A percentile compares a stretch with the other conserved stretches of the same genome.
Conservation (phyloP, 371 early-diverging fungal genomes). For the Dichotomocladium elegans region DNA sequence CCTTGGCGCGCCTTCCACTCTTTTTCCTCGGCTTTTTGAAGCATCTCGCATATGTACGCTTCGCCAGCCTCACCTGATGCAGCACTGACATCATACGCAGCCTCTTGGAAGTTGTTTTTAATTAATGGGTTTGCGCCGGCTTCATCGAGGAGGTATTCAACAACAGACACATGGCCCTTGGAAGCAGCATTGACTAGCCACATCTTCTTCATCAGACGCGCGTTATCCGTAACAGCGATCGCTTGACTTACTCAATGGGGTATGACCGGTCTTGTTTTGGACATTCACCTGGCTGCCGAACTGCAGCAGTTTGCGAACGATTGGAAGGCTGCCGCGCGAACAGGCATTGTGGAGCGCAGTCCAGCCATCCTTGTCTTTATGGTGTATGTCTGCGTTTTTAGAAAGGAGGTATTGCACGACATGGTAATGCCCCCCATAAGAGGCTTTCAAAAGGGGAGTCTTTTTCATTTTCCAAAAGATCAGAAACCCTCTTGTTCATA, state of each 20-base stretch:
- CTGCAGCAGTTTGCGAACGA: slow-evolving; percentile 57
- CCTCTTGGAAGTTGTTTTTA: slow-evolving; percentile 67
- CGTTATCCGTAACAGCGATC: no score
- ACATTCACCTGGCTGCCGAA: slow-evolving; percentile 58
- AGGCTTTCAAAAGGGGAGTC: slow-evolving; percentile 79
- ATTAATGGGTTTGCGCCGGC: slow-evolving; percentile 64
- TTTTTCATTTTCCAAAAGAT: slow-evolving; percentile 26
- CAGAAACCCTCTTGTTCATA: no score
- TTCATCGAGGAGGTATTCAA: slow-evolving; percentile 62
- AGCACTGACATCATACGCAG: slow-evolving; percentile 81
- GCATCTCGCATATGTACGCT: slow-evolving; percentile 63
- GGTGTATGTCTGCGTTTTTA: slow-evolving; percentile 59
- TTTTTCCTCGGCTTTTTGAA: slow-evolving; percentile 53
- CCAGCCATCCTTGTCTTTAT: slow-evolving; percentile 82
- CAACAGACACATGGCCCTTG: slow-evolving; percentile 63
- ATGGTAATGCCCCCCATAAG: slow-evolving; percentile 61
- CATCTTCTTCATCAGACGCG: no score
- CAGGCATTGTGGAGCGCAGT: slow-evolving; percentile 83
- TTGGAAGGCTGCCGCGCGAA: slow-evolving; percentile 54
- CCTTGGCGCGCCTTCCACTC: slow-evolving; percentile 34
- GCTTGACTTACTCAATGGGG: slow-evolving; percentile 68
- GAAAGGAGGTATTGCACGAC: slow-evolving; percentile 61
- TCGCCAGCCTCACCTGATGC: slow-evolving; percentile 48
- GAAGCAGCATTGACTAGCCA: slow-evolving; percentile 78
- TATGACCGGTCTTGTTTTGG: slow-evolving; percentile 62